Percentiles rank a stretch among this genome's conserved stretches.
These are phyloP conservation scores for Berberis vulgaris DNA, from an alignment of 164 flowering plant species.

Conservation along the genomic window DNA sequence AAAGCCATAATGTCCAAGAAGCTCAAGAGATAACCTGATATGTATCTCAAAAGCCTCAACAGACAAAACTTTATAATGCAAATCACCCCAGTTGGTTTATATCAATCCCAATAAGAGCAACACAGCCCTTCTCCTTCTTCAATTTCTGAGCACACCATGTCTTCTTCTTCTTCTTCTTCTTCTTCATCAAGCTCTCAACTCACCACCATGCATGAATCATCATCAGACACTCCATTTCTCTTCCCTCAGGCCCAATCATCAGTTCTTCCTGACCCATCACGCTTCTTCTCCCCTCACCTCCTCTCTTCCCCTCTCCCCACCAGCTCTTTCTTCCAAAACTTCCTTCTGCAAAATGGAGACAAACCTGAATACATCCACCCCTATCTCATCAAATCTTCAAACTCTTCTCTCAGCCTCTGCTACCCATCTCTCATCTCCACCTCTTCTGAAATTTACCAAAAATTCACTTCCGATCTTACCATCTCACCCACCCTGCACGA, in stretches of 20 bases:
- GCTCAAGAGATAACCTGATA: no score
- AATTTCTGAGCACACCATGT: no score
- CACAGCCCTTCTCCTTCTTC: no score
- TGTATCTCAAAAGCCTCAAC: no score
- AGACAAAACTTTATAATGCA: no score
- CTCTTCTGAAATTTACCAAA: conserved; percentile 20
- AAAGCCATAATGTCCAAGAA: no score
- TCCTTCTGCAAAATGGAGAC: conserved; percentile 71
- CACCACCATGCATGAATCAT: conserved; percentile 8
- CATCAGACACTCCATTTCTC: conserved; percentile 25
- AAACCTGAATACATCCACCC: conserved; percentile 93
- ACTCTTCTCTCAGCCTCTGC: conserved; percentile 45
- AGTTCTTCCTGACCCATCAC: conserved; percentile 81
- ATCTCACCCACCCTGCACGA: conserved; percentile 14
- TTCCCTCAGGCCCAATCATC: conserved; percentile 36
- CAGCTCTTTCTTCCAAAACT: conserved; percentile 91
- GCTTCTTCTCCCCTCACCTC: conserved; percentile 61
- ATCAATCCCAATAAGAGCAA: no score
- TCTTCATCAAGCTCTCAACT: background rate
- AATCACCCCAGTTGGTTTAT: no score
- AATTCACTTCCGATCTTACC: conserved; percentile 55
- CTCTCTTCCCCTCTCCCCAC: conserved; percentile 86
- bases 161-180: no score
- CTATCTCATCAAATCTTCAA: conserved; percentile 46
- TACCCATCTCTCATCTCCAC: conserved; percentile 35